These are phyloP conservation scores for Aspergillus leporis DNA, from an alignment of 495 filamentous ascomycete genomes.

Conservation along the genomic window DNA sequence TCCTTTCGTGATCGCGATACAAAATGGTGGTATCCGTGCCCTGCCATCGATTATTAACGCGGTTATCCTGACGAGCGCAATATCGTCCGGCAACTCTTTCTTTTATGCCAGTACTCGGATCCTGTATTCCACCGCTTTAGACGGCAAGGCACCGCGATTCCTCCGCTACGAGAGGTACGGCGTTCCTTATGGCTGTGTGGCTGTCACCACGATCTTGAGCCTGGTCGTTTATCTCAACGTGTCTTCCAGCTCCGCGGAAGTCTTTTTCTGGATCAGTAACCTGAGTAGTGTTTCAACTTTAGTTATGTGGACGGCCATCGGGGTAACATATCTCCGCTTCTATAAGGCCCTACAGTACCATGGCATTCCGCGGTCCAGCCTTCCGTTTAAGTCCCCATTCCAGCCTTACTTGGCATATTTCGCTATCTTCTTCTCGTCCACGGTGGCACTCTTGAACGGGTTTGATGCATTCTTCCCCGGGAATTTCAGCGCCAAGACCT, in stretches of 20 bases:
- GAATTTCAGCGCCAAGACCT: slow-evolving; percentile 32
- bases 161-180: slow-evolving; percentile 43
- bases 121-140: slow-evolving; percentile 66
- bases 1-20: slow-evolving; percentile 51
- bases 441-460: slow-evolving; percentile 57
- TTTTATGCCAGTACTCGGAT: slow-evolving; percentile 71
- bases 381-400: slow-evolving; percentile 50
- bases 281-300: slow-evolving; percentile 51
- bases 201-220: slow-evolving; percentile 23
- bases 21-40: slow-evolving; percentile 58
- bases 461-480: slow-evolving; percentile 60
- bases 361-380: slow-evolving; percentile 37
- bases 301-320: slow-evolving; percentile 56
- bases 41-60: slow-evolving; percentile 76
- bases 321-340: slow-evolving; percentile 57
- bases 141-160: slow-evolving; percentile 60
- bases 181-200: slow-evolving; percentile 42
- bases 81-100: slow-evolving; percentile 69
- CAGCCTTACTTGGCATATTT: slow-evolving; percentile 55
- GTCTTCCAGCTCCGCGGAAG: slow-evolving; percentile 27
- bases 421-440: slow-evolving; percentile 46
- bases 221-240: slow-evolving; percentile 35
- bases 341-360: slow-evolving; percentile 49
- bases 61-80: slow-evolving; percentile 63
- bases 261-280: slow-evolving; percentile 55